Base-by-base conservation (phyloP, 2,329 filamentous ascomycete genomes). In the Myriosclerotinia scirpicola region DNA sequence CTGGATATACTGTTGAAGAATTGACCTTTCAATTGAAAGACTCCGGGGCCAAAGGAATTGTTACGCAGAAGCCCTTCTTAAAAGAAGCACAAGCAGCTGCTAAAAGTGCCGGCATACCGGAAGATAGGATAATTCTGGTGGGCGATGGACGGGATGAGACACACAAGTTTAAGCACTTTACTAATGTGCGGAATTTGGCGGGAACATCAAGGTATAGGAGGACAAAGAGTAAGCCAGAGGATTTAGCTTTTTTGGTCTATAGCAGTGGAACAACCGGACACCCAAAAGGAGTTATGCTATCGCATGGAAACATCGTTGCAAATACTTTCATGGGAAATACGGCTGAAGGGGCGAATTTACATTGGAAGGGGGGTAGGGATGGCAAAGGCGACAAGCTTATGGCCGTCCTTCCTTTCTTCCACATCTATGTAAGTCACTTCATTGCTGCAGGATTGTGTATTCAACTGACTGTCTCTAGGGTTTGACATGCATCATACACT, bases 231-330 rank as follows among this genome's bases (percentile, higher is more conserved):
- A 82, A 90, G 59, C 86, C 91, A 0, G 88, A 87, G 67, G 92
- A 97, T 75, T 77, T 95, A 36, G 90, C 92, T 0, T 96, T 95
- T 74, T 79, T 97, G 67, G 92, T 96, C 0, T 97, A 96, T 54
- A 92, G 89, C 60, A 93, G 90, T 9, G 94, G 94, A 9, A 98
- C 94, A 0, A 97, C 94, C 0, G 94, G 94, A 2, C 80, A 93
- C 61, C 93, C 94, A 0, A 98, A 98, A 78, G 94, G 93, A 20
- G 94, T 97, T 17, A 90, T 92, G 85, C 82, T 97, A 42, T 90
- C 87, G 9, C 94, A 98, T 78, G 78, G 80, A 70, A 97, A 97
- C 76, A 88, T 97, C 68, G 85, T 96, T 14, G 81, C 91, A 67
- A 96, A 97, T 77, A 76, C 87, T 8, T 71, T 85, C 40, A 88